Conservation (phyloP, 345 rosid species). For the Hypericum androsaemum region DNA sequence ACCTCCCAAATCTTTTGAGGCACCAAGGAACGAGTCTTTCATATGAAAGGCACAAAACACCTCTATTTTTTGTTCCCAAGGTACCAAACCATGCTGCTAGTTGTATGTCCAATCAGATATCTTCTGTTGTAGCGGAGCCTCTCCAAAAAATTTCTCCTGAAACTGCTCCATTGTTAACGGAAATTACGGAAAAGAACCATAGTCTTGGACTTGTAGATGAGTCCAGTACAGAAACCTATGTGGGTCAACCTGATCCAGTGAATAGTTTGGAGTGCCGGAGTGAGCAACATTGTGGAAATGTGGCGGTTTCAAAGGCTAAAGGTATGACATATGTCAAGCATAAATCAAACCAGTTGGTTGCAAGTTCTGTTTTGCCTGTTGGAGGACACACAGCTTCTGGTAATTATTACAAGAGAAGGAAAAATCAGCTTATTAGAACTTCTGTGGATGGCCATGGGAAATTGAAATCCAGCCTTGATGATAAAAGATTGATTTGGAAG, state of each 20-base stretch:
- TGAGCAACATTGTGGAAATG: conserved; percentile 28
- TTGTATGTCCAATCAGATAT: conserved; percentile 23
- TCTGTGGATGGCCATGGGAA: conserved; percentile 32
- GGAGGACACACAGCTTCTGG: conserved; percentile 19
- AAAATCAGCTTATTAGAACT: conserved; percentile 77
- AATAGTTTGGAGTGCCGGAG: conserved; percentile 28
- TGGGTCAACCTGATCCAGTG: conserved; percentile 29
- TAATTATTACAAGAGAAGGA: conserved; percentile 71
- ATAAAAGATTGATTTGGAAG: conserved; percentile 28
- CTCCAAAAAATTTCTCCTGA: conserved; percentile 26
- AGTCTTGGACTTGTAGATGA: conserved; percentile 33
- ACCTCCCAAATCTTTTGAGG: conserved; percentile 21
- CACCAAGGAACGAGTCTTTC: conserved; percentile 28
- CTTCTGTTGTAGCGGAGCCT: conserved; percentile 37
- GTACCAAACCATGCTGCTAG: conserved; percentile 24
- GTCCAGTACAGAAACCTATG: conserved; percentile 26
- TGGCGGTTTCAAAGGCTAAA: conserved; percentile 31
- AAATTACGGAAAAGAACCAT: conserved; percentile 31
- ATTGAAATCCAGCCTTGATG: conserved; percentile 21
- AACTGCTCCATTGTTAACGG: conserved; percentile 29
- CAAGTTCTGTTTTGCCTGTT: conserved; percentile 33
- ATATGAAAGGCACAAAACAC: conserved; percentile 46
- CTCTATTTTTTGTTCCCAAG: conserved; percentile 33
- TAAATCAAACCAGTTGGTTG: conserved; percentile 80
- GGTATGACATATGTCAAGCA: conserved; percentile 55